Percentiles rank a stretch among this genome's conserved stretches.
Evolutionary conservation across 495 filamentous ascomycete genomes (phyloP).

Genomic region (Aspergillus sparsus): DNA sequence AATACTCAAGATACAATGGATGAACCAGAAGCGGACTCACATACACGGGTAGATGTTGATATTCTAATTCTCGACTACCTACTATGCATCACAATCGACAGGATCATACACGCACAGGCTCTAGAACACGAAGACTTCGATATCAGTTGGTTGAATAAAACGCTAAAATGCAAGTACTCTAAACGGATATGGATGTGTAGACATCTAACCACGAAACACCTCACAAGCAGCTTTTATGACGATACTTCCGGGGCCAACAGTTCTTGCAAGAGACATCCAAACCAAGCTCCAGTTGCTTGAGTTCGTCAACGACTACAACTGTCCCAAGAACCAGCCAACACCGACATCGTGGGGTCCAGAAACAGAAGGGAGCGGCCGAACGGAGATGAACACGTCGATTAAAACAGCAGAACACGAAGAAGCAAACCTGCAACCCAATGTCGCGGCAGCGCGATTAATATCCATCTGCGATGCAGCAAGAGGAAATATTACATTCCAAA

Average conservation of each 20-base stretch:
- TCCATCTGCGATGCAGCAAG: background rate
- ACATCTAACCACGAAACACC: background rate
- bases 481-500: background rate
- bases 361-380: background rate
- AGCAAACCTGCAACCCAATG: no score
- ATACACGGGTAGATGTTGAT: slow-evolving; percentile 46
- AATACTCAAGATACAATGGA: slow-evolving; percentile 17
- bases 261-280: slow-evolving; percentile 28
- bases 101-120: slow-evolving; percentile 24
- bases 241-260: background rate
- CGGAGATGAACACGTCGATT: no score
- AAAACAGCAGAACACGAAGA: no score
- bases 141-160: slow-evolving; percentile 27
- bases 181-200: background rate
- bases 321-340: background rate
- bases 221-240: slow-evolving; percentile 13
- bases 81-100: slow-evolving; percentile 43
- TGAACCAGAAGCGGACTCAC: slow-evolving; percentile 18
- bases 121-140: slow-evolving; percentile 15
- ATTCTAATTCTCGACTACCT: slow-evolving; percentile 58
- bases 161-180: slow-evolving; percentile 27
- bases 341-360: background rate
- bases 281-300: slow-evolving; percentile 33
- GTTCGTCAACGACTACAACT: slow-evolving; percentile 14
- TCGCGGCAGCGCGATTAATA: background rate